Evolutionary conservation across 306 rosid genomes (phyloP), one percentile per base, ranked within the genome.

Genomic region (Begonia peltatifolia): DNA sequence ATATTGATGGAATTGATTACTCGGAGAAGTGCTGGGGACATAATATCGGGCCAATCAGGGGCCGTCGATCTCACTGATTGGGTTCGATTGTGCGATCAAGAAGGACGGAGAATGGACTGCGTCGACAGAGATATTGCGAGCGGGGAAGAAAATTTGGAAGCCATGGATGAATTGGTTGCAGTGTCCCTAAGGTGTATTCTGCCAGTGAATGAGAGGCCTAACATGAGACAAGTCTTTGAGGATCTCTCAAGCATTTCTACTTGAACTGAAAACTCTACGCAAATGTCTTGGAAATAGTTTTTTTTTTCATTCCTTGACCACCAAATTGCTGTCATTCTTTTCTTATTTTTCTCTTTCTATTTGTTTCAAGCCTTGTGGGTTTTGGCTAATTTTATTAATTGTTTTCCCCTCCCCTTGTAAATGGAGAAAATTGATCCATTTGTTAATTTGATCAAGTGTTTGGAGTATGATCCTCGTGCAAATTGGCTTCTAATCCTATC

Each of bases 191-290:
- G 79, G 85, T 90, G 97, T 79, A 90, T 90, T 74, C 95, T 74
- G 65, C 87, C 95, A 65, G 97, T 85, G 83, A 71, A 85, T 83
- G 97, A 90, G 73, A 90, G 97, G 90, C 97, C 97, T 74, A 82
- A 85, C 87, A 80, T 90, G 87, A 85, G 97, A 83, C 97, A 80
- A 74, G 87, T 90, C 65, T 74, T 78, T 23, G 97, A 85, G 55
- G 83, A 81, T 70, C 82, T 90, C 56, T 80, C 79, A 79, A 78
- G 95, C 35, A 60, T 85, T 68, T 74, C 82, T 15, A 70, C 64
- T 74, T 90, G 90, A 84, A 42, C 55, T 73, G 79, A 30, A 30
- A 30, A 30, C 80, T 83, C 88, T 86, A 81, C 71, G 78, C 79
- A 83, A 2, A 1, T 51, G 81, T 87, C 89, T 75, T 55, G 87